Evolutionary conservation across 163 green algal species (phyloP).

Genomic region (Picocystis sp.): DNA sequence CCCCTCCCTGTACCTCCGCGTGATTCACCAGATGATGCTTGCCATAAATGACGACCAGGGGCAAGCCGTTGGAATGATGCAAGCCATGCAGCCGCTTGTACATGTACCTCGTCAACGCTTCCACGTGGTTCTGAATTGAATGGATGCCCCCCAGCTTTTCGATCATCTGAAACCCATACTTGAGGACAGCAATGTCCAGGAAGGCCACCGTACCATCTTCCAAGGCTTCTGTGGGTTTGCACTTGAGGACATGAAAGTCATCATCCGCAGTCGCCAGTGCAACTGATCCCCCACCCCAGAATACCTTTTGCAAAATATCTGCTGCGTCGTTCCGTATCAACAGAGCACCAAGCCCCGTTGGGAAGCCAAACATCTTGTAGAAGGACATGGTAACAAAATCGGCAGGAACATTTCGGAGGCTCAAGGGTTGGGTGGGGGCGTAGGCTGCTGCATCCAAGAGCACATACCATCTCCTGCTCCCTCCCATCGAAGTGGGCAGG

Average conservation of each 20-base stretch:
- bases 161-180: slow-evolving; percentile 39
- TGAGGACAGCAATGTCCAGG: slow-evolving; percentile 47
- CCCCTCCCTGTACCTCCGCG: slow-evolving; percentile 37
- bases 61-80: slow-evolving; percentile 41
- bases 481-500: slow-evolving; percentile 17
- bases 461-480: slow-evolving; percentile 27
- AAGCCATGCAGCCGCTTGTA: slow-evolving; percentile 26
- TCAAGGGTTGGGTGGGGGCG: slow-evolving; percentile 42
- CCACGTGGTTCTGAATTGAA: slow-evolving; percentile 33
- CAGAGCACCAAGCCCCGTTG: slow-evolving; percentile 61
- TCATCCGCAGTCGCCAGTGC: slow-evolving; percentile 36
- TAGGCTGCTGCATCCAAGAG: slow-evolving; percentile 53
- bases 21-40: slow-evolving; percentile 26
- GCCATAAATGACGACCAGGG: slow-evolving; percentile 45
- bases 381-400: slow-evolving; percentile 69
- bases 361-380: slow-evolving; percentile 75
- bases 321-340: slow-evolving; percentile 33
- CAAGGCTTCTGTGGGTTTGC: slow-evolving; percentile 28
- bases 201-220: slow-evolving; percentile 60
- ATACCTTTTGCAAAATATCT: slow-evolving; percentile 37
- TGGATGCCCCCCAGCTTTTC: slow-evolving; percentile 19
- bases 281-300: slow-evolving; percentile 53
- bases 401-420: slow-evolving; percentile 34
- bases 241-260: slow-evolving; percentile 53
- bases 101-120: slow-evolving; percentile 27